phyloP scores from a whole-genome alignment of 1,139 yeast genomes.

The Torulaspora globosa region DNA sequence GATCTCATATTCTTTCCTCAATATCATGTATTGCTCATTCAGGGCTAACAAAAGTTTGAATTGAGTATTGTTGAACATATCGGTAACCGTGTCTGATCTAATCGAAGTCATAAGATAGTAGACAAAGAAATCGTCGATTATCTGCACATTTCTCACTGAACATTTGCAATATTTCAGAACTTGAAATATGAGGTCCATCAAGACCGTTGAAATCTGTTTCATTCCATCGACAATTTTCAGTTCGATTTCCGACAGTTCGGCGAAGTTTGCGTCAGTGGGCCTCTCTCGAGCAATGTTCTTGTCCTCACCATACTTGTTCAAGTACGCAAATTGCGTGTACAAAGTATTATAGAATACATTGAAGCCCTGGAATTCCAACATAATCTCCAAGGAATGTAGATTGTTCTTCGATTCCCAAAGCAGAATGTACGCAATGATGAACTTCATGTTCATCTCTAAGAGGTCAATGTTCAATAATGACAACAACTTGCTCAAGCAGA shows the following conservation, averaged over 20 bases:
- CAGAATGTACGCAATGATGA: conserved; percentile 49
- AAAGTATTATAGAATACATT: conserved; percentile 42
- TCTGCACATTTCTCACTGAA: conserved; percentile 42
- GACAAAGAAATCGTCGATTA: conserved; percentile 52
- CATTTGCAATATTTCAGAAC: conserved; percentile 50
- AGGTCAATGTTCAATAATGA: conserved; percentile 41
- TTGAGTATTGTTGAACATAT: conserved; percentile 63
- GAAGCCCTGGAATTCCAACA: conserved; percentile 52
- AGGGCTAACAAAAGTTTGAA: conserved; percentile 70
- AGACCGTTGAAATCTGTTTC: conserved; percentile 42
- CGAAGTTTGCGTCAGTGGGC: conserved; percentile 20
- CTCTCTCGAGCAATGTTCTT: conserved; percentile 15
- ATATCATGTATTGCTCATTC: conserved; percentile 82
- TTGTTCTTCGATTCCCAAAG: conserved; percentile 47
- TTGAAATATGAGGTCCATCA: conserved; percentile 51
- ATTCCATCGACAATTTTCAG: conserved; percentile 33
- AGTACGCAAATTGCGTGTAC: conserved; percentile 38
- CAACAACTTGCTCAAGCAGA: conserved; percentile 46
- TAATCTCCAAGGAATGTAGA: conserved; percentile 41
- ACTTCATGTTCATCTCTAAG: conserved; percentile 40
- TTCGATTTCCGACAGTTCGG: conserved; percentile 35
- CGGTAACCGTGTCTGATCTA: conserved; percentile 50
- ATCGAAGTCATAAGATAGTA: conserved; percentile 42
- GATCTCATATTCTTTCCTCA: conserved; percentile 41
- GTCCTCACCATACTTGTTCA: conserved; percentile 32